phyloP scores from a whole-genome alignment of 2,329 filamentous ascomycete genomes.

The Xylariaceae sp. region DNA sequence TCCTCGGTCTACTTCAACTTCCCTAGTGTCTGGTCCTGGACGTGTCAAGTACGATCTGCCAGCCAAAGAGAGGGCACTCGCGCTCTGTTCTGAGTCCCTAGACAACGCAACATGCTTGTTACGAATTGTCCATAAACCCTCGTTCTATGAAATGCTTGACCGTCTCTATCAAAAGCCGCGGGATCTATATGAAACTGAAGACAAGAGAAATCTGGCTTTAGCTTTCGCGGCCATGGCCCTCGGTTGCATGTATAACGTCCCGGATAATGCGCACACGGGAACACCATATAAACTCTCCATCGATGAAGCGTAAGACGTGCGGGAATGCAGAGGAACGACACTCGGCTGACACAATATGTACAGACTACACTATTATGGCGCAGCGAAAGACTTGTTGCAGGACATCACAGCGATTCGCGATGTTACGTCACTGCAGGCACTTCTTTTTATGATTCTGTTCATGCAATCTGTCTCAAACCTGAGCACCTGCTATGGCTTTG shows the following conservation, averaged over 20 bases:
- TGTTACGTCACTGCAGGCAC: constrained; percentile 68
- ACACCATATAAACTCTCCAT: constrained; percentile 41
- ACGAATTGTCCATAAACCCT: constrained; percentile 68
- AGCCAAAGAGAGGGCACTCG: constrained; percentile 52
- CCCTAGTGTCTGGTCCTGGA: constrained; percentile 51
- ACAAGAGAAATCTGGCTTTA: constrained; percentile 57
- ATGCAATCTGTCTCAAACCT: constrained; percentile 76
- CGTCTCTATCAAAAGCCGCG: constrained; percentile 61
- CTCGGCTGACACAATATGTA: constrained; percentile 21
- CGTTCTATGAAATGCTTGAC: constrained; percentile 67
- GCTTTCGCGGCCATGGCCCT: constrained; percentile 60
- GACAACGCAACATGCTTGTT: constrained; percentile 41
- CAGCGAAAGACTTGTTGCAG: constrained; percentile 62
- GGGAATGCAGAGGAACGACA: background rate
- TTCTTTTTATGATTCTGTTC: constrained; percentile 79
- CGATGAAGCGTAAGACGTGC: constrained; percentile 49
- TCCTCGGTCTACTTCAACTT: constrained; percentile 62
- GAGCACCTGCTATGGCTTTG: constrained; percentile 75
- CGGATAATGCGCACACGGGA: constrained; percentile 23
- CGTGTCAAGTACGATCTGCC: constrained; percentile 67
- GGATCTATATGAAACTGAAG: constrained; percentile 53
- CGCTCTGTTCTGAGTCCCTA: constrained; percentile 38
- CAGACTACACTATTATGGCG: constrained; percentile 73
- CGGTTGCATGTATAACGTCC: constrained; percentile 54
- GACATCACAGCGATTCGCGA: constrained; percentile 70